These are phyloP conservation scores for Venturia oleaginea DNA, from an alignment of 2,329 filamentous ascomycete genomes.

Conservation along the genomic window DNA sequence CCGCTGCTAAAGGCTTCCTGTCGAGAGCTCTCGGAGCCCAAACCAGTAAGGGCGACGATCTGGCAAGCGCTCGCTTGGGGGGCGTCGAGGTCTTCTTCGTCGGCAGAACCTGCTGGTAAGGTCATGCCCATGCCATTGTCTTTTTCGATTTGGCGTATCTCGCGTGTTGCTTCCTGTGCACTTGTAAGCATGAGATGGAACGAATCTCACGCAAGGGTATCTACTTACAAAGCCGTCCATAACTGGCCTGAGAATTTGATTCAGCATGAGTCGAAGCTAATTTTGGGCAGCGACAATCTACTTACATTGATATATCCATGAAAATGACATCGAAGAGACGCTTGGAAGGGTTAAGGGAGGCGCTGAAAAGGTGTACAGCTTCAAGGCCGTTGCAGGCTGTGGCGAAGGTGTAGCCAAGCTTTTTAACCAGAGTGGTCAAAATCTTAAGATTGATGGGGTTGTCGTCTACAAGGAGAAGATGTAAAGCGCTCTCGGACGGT, in stretches of 20 bases:
- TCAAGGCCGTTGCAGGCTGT: constrained; percentile 29
- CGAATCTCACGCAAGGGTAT: constrained; percentile 14
- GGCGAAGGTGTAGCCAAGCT: constrained; percentile 24
- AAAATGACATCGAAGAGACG: constrained; percentile 19
- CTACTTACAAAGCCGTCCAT: constrained; percentile 36
- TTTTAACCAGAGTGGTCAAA: constrained; percentile 27
- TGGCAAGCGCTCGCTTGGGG: neutral
- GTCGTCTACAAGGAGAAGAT: constrained; percentile 31
- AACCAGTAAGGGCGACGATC: constrained; percentile 25
- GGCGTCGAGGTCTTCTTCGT: too few relatives aligned
- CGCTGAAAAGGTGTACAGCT: constrained; percentile 26
- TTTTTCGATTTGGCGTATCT: constrained; percentile 41
- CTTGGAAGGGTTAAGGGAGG: neutral
- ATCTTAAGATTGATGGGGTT: constrained; percentile 32
- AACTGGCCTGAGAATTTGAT: too few relatives aligned
- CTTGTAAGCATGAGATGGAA: neutral
- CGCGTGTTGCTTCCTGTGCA: constrained; percentile 32
- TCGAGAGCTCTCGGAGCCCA: constrained; percentile 21
- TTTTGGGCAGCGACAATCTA: too few relatives aligned
- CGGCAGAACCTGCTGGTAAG: neutral
- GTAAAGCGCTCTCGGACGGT: neutral
- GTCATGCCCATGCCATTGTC: constrained; percentile 23
- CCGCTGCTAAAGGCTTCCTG: constrained; percentile 24
- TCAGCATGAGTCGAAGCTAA: too few relatives aligned
- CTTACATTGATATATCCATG: constrained; percentile 49